Conservation (phyloP, 495 filamentous ascomycete genomes). For the Penicillium odoratum region DNA sequence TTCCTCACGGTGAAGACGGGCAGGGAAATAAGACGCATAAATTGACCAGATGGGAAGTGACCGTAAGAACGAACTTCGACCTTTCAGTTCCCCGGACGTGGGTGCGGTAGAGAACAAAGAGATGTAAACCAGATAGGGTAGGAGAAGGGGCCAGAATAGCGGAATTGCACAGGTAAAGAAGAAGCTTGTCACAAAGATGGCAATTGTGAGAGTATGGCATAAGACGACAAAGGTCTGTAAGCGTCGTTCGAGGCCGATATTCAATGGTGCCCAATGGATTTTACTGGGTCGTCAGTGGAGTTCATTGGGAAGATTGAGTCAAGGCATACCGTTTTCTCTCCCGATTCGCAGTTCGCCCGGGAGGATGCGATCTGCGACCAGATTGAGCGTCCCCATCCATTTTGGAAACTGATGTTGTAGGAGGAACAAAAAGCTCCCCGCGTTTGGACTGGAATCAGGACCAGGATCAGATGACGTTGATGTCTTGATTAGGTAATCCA, state of each 20-base stretch:
- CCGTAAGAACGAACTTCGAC: conserved; percentile 71
- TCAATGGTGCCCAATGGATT: conserved; percentile 83
- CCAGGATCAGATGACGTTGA: conserved; percentile 15
- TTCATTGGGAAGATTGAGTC: not conserved
- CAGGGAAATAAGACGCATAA: conserved; percentile 92
- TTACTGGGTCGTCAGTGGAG: conserved; percentile 32
- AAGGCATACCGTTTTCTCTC: conserved; percentile 19
- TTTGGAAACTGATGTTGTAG: not conserved
- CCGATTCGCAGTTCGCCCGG: conserved; percentile 3
- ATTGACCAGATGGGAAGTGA: conserved; percentile 79
- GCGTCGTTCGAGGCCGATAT: conserved; percentile 80
- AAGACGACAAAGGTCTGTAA: conserved; percentile 87
- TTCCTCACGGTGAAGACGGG: conserved; percentile 78
- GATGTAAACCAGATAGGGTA: conserved; percentile 86
- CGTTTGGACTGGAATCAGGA: not conserved
- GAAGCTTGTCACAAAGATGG: conserved; percentile 72
- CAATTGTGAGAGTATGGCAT: conserved; percentile 80
- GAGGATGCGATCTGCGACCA: not conserved
- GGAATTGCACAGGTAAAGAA: conserved; percentile 91
- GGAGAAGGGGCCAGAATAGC: conserved; percentile 82
- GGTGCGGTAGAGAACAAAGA: conserved; percentile 74
- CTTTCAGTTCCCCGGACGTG: conserved; percentile 69
- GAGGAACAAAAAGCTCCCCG: conserved; percentile 2
- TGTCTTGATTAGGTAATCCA: conserved; percentile 4
- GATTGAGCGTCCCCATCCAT: conserved; percentile 20